Conservation (phyloP, 176 grass and related monocot genomes). For the Poa pratensis region DNA sequence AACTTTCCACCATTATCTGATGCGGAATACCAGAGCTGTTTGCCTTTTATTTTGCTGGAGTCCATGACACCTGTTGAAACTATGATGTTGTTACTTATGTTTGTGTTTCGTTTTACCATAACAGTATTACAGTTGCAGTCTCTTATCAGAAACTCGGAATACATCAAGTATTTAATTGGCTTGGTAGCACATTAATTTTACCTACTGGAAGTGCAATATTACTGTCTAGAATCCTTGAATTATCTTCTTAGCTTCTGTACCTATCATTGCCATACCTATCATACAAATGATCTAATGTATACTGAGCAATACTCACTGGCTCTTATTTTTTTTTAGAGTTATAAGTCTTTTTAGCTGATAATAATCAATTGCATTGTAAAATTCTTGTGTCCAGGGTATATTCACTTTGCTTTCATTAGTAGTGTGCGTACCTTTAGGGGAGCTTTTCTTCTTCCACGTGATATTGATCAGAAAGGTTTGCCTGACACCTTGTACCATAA, state of each 20-base stretch:
- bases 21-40: not conserved
- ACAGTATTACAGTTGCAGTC: not conserved
- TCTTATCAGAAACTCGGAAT: not conserved
- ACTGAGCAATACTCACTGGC: not conserved
- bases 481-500: conserved; percentile 14
- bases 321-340: not conserved
- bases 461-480: conserved; percentile 97
- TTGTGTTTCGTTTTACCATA: conserved; percentile 12
- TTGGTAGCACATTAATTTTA: conserved; percentile 7
- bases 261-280: not conserved
- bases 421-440: conserved; percentile 82
- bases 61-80: not conserved
- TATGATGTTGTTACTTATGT: conserved; percentile 22
- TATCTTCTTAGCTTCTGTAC: conserved; percentile 26
- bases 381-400: conserved; percentile 67
- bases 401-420: conserved; percentile 87
- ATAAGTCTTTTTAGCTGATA: conserved; percentile 1
- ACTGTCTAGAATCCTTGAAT: conserved; percentile 27
- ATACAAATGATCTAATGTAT: conserved; percentile 21
- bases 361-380: conserved; percentile 39
- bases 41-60: not conserved
- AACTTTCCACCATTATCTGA: conserved; percentile 26
- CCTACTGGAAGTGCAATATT: conserved; percentile 10
- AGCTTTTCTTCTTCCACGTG: conserved; percentile 99
- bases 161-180: not conserved